Evolutionary conservation across 1,139 yeast species (phyloP).

Genomic region (Kodamaea ohmeri): DNA sequence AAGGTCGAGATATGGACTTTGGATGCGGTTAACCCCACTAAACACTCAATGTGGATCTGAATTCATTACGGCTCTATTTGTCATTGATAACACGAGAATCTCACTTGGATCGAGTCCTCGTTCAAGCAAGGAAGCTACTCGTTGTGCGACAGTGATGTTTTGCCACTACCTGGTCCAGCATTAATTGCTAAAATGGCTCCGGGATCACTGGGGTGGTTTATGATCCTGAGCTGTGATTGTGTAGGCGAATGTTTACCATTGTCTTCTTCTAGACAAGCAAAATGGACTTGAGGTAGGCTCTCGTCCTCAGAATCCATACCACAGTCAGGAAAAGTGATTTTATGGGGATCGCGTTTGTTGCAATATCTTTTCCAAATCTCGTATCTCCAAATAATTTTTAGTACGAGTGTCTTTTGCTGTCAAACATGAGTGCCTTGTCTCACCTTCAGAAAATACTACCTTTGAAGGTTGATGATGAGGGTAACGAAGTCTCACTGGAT

Average conservation of each 20-base stretch:
- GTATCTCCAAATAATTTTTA: background rate
- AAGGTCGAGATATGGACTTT: conserved; percentile 53
- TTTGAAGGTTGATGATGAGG: no score
- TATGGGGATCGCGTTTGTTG: background rate
- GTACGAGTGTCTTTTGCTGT: background rate
- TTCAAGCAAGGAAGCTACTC: conserved; percentile 49
- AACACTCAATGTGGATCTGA: conserved; percentile 35
- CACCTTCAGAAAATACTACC: conserved; percentile 7
- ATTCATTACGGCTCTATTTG: conserved; percentile 66
- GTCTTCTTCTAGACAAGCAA: no score
- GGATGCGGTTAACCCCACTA: conserved; percentile 34
- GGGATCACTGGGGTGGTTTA: conserved; percentile 33
- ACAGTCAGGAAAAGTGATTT: background rate
- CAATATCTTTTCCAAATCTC: background rate
- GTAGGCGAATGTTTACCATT: background rate
- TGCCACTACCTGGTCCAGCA: conserved; percentile 81
- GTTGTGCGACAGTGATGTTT: conserved; percentile 59
- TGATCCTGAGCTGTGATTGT: conserved; percentile 36
- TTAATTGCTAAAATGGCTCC: conserved; percentile 46
- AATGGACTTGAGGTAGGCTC: no score
- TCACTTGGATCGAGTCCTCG: conserved; percentile 46
- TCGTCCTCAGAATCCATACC: background rate
- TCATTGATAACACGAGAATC: conserved; percentile 63
- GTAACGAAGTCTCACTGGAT: no score
- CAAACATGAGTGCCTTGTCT: conserved; percentile 8